Percentiles rank a stretch among this genome's conserved stretches.
These are phyloP conservation scores for Xylaria sp. DNA, from an alignment of 2,329 filamentous ascomycete genomes.

Conservation along the genomic window DNA sequence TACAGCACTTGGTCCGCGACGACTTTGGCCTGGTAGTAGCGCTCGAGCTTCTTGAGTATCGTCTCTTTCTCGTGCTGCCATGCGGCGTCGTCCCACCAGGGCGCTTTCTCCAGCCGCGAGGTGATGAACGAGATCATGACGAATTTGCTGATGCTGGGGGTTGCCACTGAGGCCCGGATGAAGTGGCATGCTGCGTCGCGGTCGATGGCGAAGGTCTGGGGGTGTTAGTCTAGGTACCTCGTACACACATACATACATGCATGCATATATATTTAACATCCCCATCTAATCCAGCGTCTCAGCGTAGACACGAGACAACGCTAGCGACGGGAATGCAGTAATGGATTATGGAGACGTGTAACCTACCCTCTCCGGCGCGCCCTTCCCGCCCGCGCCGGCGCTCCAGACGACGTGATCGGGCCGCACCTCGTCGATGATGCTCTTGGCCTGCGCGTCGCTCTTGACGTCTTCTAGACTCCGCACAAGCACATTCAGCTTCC, in stretches of 20 bases:
- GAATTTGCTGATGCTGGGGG: slow-evolving; percentile 68
- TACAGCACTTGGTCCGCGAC: slow-evolving; percentile 69
- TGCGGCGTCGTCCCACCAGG: slow-evolving; percentile 64
- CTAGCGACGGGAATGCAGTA: neutral
- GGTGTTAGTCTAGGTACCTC: neutral
- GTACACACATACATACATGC: too few relatives aligned
- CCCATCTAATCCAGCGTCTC: neutral
- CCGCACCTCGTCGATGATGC: slow-evolving; percentile 69
- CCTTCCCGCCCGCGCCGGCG: slow-evolving; percentile 72
- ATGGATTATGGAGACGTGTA: neutral
- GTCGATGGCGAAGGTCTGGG: slow-evolving; percentile 48
- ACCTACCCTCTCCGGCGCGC: slow-evolving; percentile 61
- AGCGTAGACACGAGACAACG: neutral
- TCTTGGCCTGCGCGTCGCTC: slow-evolving; percentile 69
- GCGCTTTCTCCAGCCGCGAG: slow-evolving; percentile 62
- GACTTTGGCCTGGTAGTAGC: slow-evolving; percentile 71
- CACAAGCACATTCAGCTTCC: slow-evolving; percentile 75
- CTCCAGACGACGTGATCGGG: slow-evolving; percentile 76
- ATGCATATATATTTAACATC: too few relatives aligned
- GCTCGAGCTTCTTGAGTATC: slow-evolving; percentile 57
- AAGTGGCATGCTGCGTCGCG: slow-evolving; percentile 72
- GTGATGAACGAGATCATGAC: slow-evolving; percentile 72
- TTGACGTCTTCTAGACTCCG: slow-evolving; percentile 78
- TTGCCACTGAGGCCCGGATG: slow-evolving; percentile 67
- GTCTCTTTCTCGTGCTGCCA: slow-evolving; percentile 58